A percentile compares a stretch with the other conserved stretches of the same genome.
Evolutionary conservation across 352 stramenopile species (phyloP).

Genomic region (Phytophthora pinifolia): DNA sequence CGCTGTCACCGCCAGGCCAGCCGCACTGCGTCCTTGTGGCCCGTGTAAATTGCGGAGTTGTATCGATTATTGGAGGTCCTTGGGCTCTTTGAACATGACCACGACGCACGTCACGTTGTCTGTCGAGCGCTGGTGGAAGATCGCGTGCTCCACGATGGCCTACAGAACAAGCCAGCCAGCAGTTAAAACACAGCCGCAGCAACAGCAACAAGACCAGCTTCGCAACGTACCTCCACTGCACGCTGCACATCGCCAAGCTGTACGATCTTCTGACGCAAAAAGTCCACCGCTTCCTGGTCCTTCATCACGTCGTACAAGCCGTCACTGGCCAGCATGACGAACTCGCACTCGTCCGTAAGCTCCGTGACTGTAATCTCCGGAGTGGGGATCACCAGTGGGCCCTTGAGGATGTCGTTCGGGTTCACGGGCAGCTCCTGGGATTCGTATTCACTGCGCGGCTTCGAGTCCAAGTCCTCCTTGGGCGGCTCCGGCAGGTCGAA

Average conservation of each 20-base stretch:
- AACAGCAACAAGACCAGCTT: not conserved
- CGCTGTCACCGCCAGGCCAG: not conserved
- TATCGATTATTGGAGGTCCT: conserved; percentile 39
- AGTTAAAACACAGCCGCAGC: not conserved
- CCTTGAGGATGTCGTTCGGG: conserved; percentile 85
- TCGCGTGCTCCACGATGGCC: conserved; percentile 77
- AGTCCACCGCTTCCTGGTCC: conserved; percentile 82
- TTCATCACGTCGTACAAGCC: conserved; percentile 84
- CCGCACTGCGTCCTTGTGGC: not conserved
- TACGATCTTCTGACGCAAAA: conserved; percentile 66
- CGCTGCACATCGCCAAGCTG: conserved; percentile 77
- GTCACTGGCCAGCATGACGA: conserved; percentile 78
- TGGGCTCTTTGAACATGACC: conserved; percentile 79
- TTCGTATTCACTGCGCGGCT: conserved; percentile 69
- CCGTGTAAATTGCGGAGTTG: not conserved
- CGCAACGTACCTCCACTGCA: conserved; percentile 59
- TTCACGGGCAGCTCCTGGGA: conserved; percentile 81
- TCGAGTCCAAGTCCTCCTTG: conserved; percentile 36
- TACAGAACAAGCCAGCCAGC: conserved; percentile 22
- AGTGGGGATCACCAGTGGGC: conserved; percentile 76
- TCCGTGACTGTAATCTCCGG: conserved; percentile 77
- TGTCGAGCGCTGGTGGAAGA: conserved; percentile 82
- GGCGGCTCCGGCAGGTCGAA: conserved; percentile 66
- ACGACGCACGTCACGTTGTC: conserved; percentile 88
- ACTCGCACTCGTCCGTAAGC: conserved; percentile 75